Base-by-base conservation (phyloP, 148 eudicot species). In the Fagopyrum esculentum region DNA sequence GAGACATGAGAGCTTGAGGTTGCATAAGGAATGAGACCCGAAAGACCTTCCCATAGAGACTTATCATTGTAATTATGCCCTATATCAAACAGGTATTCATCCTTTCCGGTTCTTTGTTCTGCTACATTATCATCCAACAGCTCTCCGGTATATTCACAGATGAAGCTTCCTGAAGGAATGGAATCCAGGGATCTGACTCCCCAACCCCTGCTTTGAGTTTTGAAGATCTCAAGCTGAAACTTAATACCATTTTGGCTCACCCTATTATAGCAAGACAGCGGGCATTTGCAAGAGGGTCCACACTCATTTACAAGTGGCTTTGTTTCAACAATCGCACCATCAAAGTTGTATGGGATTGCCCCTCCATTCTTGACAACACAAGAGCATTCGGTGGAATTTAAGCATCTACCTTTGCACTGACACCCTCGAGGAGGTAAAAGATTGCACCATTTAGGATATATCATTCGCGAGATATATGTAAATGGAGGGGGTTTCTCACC, bases 401-500 rank as follows among this genome's bases (percentile, higher is more conserved):
- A 77, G 80, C 98, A 93, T 40, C 91, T 86, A 22, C 77, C 81
- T 52, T 59, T 64, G 74, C 97, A 93, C 73, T 83, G 82, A 81
- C 98, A 93, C 6, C 97, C 95, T 75, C 73, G 47, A 0, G 80
- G 85, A n/a, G 90, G 88, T 45, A 76, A 56, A 54, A 87, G 87
- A 56, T 54, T 70, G 81, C 71, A 85, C 89, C 88, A 86, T 60
- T 83, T 78, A 13, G 98, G 92, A 76, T 89, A 88, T 79, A 80
- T 84, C 85, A 93, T 88, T 73, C 80, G 66, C 0, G 83, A 77
- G 51, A 88, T 81, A 77, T 91, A 93, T 6, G 74, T 87, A 63
- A 93, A 91, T 15, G 73, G 63, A 9, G 91, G 97, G 7, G 93
- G 97, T 76, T 79, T 86, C 78, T 87, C 89, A 69, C 81, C 73